A percentile compares a stretch with the other conserved stretches of the same genome.
Conservation (phyloP, 2,329 filamentous ascomycete species). For the Helotiales sp. region DNA sequence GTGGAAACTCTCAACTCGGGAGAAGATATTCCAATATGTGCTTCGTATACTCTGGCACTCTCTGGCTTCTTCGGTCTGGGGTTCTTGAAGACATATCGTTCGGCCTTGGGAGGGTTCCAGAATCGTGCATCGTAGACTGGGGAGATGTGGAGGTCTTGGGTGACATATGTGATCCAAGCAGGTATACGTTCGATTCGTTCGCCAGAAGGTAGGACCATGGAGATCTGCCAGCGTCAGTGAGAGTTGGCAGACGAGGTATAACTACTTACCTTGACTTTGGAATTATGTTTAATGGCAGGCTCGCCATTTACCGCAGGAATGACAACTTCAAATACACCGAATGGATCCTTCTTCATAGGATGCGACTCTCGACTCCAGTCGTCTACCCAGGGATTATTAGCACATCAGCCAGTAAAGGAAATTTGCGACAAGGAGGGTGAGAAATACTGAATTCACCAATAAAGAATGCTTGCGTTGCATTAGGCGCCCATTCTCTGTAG, state of each 20-base stretch:
- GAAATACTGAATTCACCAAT: conserved; percentile 89
- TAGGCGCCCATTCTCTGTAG: conserved; percentile 97
- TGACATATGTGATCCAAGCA: conserved; percentile 97
- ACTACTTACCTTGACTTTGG: conserved; percentile 82
- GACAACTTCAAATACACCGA: conserved; percentile 84
- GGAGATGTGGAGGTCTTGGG: conserved; percentile 87
- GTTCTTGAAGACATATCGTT: conserved; percentile 87
- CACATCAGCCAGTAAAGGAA: conserved; percentile 14
- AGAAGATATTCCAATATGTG: conserved; percentile 97
- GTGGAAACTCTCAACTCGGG: conserved; percentile 87
- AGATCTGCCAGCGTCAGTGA: conserved; percentile 64
- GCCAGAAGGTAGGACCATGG: conserved; percentile 78
- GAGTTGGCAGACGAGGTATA: not conserved
- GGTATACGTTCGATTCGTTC: conserved; percentile 87
- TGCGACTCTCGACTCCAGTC: conserved; percentile 84
- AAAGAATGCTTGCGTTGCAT: conserved; percentile 81
- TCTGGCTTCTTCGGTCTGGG: conserved; percentile 78
- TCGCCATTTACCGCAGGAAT: conserved; percentile 76
- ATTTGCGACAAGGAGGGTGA: conserved; percentile 21
- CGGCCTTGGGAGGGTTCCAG: conserved; percentile 85
- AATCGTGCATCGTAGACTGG: conserved; percentile 94
- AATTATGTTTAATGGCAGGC: conserved; percentile 85
- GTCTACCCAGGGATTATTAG: conserved; percentile 59
- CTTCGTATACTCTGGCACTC: conserved; percentile 94
- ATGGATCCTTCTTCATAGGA: conserved; percentile 84